These are phyloP conservation scores for Hypoxylon trugodes DNA, from an alignment of 495 filamentous ascomycete genomes.

Conservation along the genomic window DNA sequence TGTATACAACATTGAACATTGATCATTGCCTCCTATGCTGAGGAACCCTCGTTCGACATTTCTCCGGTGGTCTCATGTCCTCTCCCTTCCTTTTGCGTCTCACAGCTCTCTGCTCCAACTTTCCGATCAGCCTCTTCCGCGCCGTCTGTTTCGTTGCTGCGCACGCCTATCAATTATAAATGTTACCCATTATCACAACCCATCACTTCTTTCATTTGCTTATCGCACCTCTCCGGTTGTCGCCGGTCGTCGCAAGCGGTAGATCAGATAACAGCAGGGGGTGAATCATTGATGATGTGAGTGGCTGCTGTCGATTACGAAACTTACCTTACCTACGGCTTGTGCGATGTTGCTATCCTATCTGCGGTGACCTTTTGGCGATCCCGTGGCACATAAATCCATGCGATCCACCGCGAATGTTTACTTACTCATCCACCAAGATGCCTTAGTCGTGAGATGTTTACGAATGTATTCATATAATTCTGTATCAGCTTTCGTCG, in stretches of 20 bases:
- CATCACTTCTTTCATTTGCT: neutral
- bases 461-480: too few species aligned
- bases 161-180: neutral
- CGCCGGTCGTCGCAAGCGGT: neutral
- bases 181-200: slow-evolving; percentile 9
- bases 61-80: slow-evolving; percentile 9
- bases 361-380: neutral
- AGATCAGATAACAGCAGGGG: neutral
- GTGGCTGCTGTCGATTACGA: neutral
- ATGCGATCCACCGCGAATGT: neutral
- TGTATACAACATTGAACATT: neutral
- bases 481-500: too few species aligned
- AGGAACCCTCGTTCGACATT: neutral
- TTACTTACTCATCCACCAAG: too few species aligned
- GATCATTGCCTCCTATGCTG: too few species aligned
- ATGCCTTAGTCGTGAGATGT: too few species aligned
- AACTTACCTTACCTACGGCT: slow-evolving; percentile 12
- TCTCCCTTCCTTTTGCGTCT: neutral
- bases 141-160: neutral
- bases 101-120: too few species aligned
- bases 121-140: neutral
- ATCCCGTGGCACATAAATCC: slow-evolving; percentile 2
- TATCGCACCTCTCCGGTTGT: neutral
- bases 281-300: neutral
- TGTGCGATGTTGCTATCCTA: neutral